Base-by-base conservation (phyloP, 352 stramenopile species). In the Proteromonas lacertae region DNA sequence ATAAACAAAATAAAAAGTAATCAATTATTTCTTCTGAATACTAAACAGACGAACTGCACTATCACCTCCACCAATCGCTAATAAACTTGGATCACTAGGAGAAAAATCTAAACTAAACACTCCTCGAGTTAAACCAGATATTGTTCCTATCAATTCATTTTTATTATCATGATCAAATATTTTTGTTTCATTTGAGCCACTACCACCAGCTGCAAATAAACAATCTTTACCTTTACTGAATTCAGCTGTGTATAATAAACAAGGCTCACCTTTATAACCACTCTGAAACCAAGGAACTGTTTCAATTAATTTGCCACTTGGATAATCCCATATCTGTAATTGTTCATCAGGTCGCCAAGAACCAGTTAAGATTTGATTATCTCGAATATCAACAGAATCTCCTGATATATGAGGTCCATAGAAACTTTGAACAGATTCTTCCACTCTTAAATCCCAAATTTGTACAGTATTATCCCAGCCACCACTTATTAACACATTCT, bases 391-490 rank as follows among this genome's bases (percentile, higher is more conserved):
- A 6, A 62, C 26, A 25, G 48, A 32, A 34, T 62, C 55, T 20
- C 55, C 55, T 32, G 42, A 57, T 14, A 86, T 60, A 34, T 86
- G 69, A n/a, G 70, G 70, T 0, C 70, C 70, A 43, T 77, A 86
- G 44, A 86, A 76, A 21, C 58, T 60, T 24, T 65, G 65, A 25
- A 80, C 69, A 3, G 67, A 71, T 45, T 77, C 49, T n/a, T 66
- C 68, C 4, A 52, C 56, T 23, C 70, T 59, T 18, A 71, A 41
- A 38, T 86, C 70, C 70, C 70, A 86, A 45, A 86, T 77, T 55
- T 82, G 70, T 1, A 86, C 45, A 25, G 67, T 83, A 59, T 83
- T 82, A 47, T 86, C 70, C 70, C 70, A 86, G 16, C 70, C 69
- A 7, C 69, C 70, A 4, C 64, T 74, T 9, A 86, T 42, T 25